A percentile compares a stretch with the other conserved stretches of the same genome.
Evolutionary conservation across 2,329 filamentous ascomycete genomes (phyloP).

Genomic region (Trichoderma citrinoviride): DNA sequence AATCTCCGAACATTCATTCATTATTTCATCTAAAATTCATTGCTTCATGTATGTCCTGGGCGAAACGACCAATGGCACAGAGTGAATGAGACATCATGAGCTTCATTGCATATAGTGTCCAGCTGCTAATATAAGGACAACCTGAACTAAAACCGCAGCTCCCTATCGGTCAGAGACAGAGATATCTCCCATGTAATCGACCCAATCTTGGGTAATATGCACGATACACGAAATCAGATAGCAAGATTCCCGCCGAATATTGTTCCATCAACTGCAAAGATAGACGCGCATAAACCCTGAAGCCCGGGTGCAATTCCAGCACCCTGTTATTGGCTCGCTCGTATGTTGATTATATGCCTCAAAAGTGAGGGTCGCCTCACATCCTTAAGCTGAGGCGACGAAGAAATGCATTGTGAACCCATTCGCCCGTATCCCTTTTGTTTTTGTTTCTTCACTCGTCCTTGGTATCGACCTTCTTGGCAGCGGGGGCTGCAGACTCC

Average conservation of each 20-base stretch:
- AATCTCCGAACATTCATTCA: no score
- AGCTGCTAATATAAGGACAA: background rate
- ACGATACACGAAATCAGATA: constrained; percentile 8
- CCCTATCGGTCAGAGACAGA: background rate
- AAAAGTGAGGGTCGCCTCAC: background rate
- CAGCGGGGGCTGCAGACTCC: constrained; percentile 43
- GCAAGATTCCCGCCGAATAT: background rate
- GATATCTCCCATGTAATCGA: background rate
- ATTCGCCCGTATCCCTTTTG: no score
- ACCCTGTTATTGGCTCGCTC: background rate
- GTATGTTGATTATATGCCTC: background rate
- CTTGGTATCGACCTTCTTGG: constrained; percentile 63
- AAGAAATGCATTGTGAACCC: background rate
- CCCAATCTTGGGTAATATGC: background rate
- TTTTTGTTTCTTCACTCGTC: constrained; percentile 30
- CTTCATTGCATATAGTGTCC: background rate
- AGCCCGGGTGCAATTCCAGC: background rate
- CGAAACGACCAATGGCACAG: no score
- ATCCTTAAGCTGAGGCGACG: background rate
- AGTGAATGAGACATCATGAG: background rate
- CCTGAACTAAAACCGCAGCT: background rate
- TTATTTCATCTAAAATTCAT: no score
- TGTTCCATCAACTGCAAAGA: background rate
- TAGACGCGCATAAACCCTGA: background rate
- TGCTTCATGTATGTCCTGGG: no score